Conservation (phyloP, 129 eudicot genomes). For the Rutidosis leptorrhynchoides region DNA sequence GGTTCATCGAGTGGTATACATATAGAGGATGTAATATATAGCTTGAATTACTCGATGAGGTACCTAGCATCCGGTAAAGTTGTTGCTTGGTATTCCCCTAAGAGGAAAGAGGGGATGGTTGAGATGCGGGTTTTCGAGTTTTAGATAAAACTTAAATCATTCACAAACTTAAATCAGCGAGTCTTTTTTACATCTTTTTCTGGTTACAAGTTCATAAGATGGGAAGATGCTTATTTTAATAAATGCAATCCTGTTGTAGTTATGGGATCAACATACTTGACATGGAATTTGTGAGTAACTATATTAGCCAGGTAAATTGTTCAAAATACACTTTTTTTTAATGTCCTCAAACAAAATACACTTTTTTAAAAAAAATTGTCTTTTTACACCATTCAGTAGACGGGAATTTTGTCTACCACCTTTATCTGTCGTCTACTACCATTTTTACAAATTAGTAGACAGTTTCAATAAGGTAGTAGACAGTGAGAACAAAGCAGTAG, state of each 20-base stretch:
- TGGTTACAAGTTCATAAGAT: slow-evolving; percentile 17
- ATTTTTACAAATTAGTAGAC: too few species aligned
- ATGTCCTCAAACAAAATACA: too few species aligned
- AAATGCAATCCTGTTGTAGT: slow-evolving; percentile 21
- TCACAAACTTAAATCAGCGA: slow-evolving; percentile 10
- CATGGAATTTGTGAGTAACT: too few species aligned
- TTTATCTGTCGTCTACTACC: too few species aligned
- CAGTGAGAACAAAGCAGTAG: too few species aligned
- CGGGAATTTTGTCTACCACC: too few species aligned
- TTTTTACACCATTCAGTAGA: too few species aligned
- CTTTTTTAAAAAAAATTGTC: too few species aligned
- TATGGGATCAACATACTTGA: too few species aligned
- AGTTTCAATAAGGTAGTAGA: too few species aligned
- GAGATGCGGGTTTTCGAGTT: slow-evolving; percentile 77
- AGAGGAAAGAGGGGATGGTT: slow-evolving; percentile 86
- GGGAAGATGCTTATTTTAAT: slow-evolving; percentile 3
- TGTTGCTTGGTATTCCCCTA: slow-evolving; percentile 95
- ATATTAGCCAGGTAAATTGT: too few species aligned
- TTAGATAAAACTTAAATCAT: slow-evolving; percentile 22
- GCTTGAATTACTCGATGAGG: slow-evolving; percentile 71
- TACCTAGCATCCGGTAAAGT: slow-evolving; percentile 67
- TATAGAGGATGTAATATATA: slow-evolving; percentile 63
- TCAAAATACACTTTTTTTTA: too few species aligned
- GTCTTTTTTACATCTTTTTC: slow-evolving; percentile 2
- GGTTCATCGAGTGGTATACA: slow-evolving; percentile 44